phyloP scores from a whole-genome alignment of 2,329 filamentous ascomycete species.

The Harringtonia lauricola region DNA sequence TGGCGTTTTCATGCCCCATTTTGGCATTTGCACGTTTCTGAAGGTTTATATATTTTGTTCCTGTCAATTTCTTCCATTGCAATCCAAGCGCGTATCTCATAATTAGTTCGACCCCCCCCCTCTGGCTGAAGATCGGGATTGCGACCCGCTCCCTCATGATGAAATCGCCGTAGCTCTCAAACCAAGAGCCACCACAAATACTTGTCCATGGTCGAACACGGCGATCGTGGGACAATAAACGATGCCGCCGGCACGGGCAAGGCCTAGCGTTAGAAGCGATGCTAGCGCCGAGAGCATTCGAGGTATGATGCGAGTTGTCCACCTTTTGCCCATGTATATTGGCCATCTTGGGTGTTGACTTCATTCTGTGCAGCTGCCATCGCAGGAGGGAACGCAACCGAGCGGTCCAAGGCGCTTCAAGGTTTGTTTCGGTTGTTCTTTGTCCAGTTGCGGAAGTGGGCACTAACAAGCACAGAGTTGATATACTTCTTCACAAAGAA shows the following conservation, averaged over 20 bases:
- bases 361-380: conserved; percentile 10
- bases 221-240: background rate
- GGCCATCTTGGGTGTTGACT: no score
- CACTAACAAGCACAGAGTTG: conserved; percentile 8
- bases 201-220: background rate
- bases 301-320: conserved; percentile 1
- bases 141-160: no score
- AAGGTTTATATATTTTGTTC: no score
- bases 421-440: conserved; percentile 5
- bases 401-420: conserved; percentile 12
- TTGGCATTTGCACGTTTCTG: no score
- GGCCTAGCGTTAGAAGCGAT: conserved; percentile 4
- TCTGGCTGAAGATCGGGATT: no score
- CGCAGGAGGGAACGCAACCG: conserved; percentile 9
- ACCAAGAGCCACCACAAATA: background rate
- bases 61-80: no score
- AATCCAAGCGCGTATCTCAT: no score
- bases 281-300: conserved; percentile 11
- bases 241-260: conserved; percentile 10
- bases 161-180: background rate
- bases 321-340: background rate
- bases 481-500: conserved; percentile 13
- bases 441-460: no score
- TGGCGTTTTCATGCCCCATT: no score
- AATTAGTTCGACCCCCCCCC: no score